A percentile compares a stretch with the other conserved stretches of the same genome.
Conservation (phyloP, 345 rosid genomes). For the Populus ilicifolia region DNA sequence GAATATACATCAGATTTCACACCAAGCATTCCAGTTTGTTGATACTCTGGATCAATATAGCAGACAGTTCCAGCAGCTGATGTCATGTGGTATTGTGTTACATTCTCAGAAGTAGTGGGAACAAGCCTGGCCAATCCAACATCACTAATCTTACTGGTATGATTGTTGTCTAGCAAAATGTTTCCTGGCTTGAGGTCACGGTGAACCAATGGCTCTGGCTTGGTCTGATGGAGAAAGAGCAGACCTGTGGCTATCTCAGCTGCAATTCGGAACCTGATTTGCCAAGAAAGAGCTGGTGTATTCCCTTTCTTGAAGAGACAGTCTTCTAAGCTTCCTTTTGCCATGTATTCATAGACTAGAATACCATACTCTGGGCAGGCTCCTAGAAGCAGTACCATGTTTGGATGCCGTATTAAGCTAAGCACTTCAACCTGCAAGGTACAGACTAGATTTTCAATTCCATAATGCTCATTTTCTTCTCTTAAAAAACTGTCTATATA, state of each 20-base stretch:
- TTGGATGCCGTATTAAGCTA: conserved; percentile 88
- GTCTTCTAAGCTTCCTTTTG: conserved; percentile 84
- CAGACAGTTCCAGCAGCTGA: conserved; percentile 88
- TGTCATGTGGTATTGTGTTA: conserved; percentile 63
- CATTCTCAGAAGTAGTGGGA: conserved; percentile 72
- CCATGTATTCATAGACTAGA: conserved; percentile 88
- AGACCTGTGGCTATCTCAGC: conserved; percentile 79
- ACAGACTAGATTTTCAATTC: no score
- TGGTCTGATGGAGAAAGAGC: conserved; percentile 89
- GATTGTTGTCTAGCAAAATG: conserved; percentile 76
- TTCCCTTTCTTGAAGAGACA: conserved; percentile 48
- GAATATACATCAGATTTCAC: conserved; percentile 91
- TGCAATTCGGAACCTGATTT: conserved; percentile 75
- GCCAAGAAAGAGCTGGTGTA: conserved; percentile 73
- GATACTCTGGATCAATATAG: conserved; percentile 93
- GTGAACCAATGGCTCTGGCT: conserved; percentile 93
- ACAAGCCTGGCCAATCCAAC: conserved; percentile 87
- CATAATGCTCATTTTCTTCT: no score
- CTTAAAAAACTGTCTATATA: no score
- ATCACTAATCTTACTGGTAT: conserved; percentile 75
- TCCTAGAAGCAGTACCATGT: conserved; percentile 93
- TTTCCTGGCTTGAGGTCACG: conserved; percentile 93
- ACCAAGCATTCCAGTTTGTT: conserved; percentile 90
- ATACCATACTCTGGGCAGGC: conserved; percentile 92
- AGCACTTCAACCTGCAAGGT: conserved; percentile 68